These are phyloP conservation scores for Podochytrium sp. DNA, from an alignment of 192 early-diverging fungal genomes.

Conservation along the genomic window DNA sequence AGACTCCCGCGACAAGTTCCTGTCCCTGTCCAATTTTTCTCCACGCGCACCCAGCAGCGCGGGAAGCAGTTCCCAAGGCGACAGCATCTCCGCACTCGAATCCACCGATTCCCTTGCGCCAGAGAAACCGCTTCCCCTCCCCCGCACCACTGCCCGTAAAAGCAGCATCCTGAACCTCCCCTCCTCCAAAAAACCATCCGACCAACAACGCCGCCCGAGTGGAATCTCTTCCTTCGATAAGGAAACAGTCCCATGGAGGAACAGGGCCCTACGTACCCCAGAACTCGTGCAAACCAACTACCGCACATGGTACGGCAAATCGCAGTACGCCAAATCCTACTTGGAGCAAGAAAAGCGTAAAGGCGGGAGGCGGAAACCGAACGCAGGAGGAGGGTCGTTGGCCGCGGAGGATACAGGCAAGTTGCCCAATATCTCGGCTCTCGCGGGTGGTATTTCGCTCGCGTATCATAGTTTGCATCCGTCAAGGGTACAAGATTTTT, in stretches of 20 bases:
- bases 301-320: constrained; percentile 41
- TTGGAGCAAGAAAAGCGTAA: constrained; percentile 5
- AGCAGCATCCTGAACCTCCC: not conserved
- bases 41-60: too few species aligned
- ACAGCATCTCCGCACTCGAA: too few species aligned
- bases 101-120: too few species aligned
- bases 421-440: not conserved
- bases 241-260: not conserved
- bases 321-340: constrained; percentile 24
- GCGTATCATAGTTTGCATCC: constrained; percentile 15
- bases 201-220: too few species aligned
- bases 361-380: not conserved
- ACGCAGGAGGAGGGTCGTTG: not conserved
- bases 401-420: not conserved
- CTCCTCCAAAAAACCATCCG: not conserved
- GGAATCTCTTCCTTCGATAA: too few species aligned
- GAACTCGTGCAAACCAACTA: constrained; percentile 27
- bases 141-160: not conserved
- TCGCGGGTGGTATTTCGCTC: not conserved
- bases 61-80: too few species aligned
- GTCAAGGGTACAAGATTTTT: not conserved
- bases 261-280: not conserved
- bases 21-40: too few species aligned
- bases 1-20: too few species aligned
- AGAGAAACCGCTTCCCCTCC: too few species aligned